phyloP scores from a whole-genome alignment of 1,284 basidiomycete genomes.

The Irpex sp. region DNA sequence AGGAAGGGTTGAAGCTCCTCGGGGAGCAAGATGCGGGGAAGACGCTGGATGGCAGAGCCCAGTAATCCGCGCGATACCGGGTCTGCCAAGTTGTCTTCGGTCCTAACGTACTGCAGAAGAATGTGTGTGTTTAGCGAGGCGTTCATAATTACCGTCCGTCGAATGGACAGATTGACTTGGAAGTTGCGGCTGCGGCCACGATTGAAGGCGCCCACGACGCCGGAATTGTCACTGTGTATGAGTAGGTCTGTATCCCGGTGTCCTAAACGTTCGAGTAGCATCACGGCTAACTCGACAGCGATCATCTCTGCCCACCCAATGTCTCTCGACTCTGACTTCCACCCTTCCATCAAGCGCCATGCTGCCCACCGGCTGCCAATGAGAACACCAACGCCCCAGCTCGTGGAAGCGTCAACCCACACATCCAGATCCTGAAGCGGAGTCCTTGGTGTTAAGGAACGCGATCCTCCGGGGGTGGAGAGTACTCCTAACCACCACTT shows the following conservation, averaged over 20 bases:
- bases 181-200: constrained; percentile 29
- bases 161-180: constrained; percentile 26
- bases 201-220: constrained; percentile 33
- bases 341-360: constrained; percentile 26
- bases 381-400: constrained; percentile 35
- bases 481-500: constrained; percentile 31
- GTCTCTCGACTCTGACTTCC: constrained; percentile 23
- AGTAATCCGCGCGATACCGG: not conserved
- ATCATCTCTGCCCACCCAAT: constrained; percentile 41
- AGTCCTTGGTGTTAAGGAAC: constrained; percentile 15
- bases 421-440: constrained; percentile 19
- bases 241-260: constrained; percentile 14
- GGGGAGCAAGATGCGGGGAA: not conserved
- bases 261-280: constrained; percentile 4
- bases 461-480: not conserved
- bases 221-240: constrained; percentile 36
- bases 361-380: constrained; percentile 25
- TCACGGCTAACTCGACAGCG: constrained; percentile 30
- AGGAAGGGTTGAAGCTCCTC: not conserved
- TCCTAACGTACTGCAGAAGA: not conserved
- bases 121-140: constrained; percentile 22
- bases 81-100: not conserved
- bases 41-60: not conserved
- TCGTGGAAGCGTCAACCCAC: constrained; percentile 33
- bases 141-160: constrained; percentile 15